Base-by-base conservation (phyloP, 805 yeast genomes). In the Metschnikowia cubensis region DNA sequence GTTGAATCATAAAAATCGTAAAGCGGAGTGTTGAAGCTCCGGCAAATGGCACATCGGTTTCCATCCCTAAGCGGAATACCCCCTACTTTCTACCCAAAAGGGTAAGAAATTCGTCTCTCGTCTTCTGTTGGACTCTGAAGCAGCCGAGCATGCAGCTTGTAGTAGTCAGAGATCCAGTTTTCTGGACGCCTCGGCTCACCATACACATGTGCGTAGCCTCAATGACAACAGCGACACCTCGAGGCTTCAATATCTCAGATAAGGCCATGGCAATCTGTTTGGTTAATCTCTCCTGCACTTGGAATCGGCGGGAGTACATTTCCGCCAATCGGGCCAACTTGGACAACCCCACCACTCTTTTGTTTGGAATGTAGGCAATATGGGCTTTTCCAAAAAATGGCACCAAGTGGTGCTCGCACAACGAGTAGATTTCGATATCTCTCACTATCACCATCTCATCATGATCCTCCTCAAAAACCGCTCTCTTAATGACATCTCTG, bases 171-270 rank as follows among this genome's bases (percentile, higher is more conserved):
- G 96, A 87, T 1, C 98, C 97, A 0, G 96, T 83, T 69, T 94
- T 94, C 68, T 94, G 97, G 25, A 94, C 89, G 50, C 99, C 99
- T 65, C 99, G 81, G 67, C 96, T 89, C 25, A 92, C 98, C 99
- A 94, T 94, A 69, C 99, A 94, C 99, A 94, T 94, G 66, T 94
- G 99, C 2, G 92, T 82, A 17, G 97, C 97, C 70, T 94, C 99
- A 62, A 94, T 90, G 25, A 94, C 98, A 37, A 94, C 99, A 1
- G 98, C 99, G 7, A 94, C 99, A 54, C 99, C 99, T 62, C 91
- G 80, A 15, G 99, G 99, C 62, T 87, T 85, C 61, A 94, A 76
- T 51, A 91, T 88, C 63, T 90, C 97, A 66, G 85, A 83, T 49
- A 94, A 71, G 0, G 98, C 97, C 87, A 90, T 88, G 32, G 99